These are phyloP conservation scores for Anethum foeniculum DNA, from an alignment of 140 eudicot genomes.

Conservation along the genomic window DNA sequence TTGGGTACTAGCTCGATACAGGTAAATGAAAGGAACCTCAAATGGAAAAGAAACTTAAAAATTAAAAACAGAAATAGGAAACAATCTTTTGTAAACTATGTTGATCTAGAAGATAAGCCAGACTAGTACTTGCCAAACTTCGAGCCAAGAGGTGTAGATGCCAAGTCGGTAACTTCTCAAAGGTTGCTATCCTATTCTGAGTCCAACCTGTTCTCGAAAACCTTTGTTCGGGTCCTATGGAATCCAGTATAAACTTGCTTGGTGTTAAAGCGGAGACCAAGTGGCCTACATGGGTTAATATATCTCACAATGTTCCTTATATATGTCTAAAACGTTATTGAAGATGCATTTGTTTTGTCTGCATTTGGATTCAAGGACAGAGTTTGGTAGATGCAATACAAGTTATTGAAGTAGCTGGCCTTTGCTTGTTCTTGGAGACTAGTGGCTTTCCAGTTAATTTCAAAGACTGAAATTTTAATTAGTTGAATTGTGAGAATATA, in stretches of 20 bases:
- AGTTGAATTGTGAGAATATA: too few species aligned
- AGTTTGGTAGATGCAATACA: too few species aligned
- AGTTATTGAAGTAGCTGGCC: too few species aligned
- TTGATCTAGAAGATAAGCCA: slow-evolving; percentile 17
- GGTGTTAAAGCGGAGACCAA: slow-evolving; percentile 58
- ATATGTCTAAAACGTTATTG: slow-evolving; percentile 58
- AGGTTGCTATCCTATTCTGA: slow-evolving; percentile 36
- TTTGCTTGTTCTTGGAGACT: too few species aligned
- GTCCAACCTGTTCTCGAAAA: slow-evolving; percentile 32
- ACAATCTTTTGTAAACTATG: slow-evolving; percentile 17
- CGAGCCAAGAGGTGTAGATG: slow-evolving; percentile 8
- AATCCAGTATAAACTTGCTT: slow-evolving; percentile 20
- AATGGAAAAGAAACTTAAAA: slow-evolving; percentile 68
- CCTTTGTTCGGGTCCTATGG: slow-evolving; percentile 17
- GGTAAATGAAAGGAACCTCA: slow-evolving; percentile 37
- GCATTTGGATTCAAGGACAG: too few species aligned
- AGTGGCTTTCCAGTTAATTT: too few species aligned
- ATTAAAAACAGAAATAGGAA: slow-evolving; percentile 21
- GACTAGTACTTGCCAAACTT: not conserved
- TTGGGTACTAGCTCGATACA: not conserved
- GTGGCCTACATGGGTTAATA: slow-evolving; percentile 21
- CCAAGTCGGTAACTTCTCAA: slow-evolving; percentile 16
- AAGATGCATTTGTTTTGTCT: too few species aligned
- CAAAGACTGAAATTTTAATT: too few species aligned
- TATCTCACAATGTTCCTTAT: slow-evolving; percentile 47